Conservation (phyloP, 140 eudicot species). For the Flaveria floridana region DNA sequence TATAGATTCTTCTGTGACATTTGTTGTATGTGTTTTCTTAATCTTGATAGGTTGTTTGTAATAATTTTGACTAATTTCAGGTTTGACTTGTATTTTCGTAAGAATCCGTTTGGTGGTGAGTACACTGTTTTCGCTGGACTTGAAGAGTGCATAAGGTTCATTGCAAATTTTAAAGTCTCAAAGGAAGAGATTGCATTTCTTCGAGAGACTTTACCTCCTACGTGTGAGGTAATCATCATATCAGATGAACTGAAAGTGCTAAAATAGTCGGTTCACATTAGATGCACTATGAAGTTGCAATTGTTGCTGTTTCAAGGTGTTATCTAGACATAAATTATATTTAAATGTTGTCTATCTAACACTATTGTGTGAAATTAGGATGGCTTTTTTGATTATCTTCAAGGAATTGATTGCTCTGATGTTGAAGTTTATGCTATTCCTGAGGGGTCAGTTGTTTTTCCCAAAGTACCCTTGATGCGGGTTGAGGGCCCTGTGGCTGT, state of each 20-base stretch:
- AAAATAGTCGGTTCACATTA: neutral
- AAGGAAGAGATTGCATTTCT: slow-evolving; percentile 78
- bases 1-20: neutral
- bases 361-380: slow-evolving; percentile 41
- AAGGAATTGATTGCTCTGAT: slow-evolving; percentile 83
- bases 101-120: slow-evolving; percentile 89
- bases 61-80: slow-evolving; percentile 43
- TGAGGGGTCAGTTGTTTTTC: slow-evolving; percentile 88
- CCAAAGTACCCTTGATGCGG: slow-evolving; percentile 85
- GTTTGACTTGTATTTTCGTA: slow-evolving; percentile 87
- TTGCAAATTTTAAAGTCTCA: slow-evolving; percentile 67
- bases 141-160: slow-evolving; percentile 89
- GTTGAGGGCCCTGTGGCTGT: slow-evolving; percentile 94
- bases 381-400: slow-evolving; percentile 85
- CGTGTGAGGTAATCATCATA: slow-evolving; percentile 70
- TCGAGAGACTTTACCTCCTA: slow-evolving; percentile 55
- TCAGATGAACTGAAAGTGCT: slow-evolving; percentile 5
- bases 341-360: slow-evolving; percentile 17
- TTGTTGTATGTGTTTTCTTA: neutral
- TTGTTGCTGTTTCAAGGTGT: neutral
- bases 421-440: slow-evolving; percentile 82
- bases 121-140: slow-evolving; percentile 93
- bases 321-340: neutral
- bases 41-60: slow-evolving; percentile 16
- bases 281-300: neutral